Evolutionary conservation across 495 filamentous ascomycete species (phyloP), one percentile per base, ranked within the genome.

Genomic region (Penicillium verhagenii): DNA sequence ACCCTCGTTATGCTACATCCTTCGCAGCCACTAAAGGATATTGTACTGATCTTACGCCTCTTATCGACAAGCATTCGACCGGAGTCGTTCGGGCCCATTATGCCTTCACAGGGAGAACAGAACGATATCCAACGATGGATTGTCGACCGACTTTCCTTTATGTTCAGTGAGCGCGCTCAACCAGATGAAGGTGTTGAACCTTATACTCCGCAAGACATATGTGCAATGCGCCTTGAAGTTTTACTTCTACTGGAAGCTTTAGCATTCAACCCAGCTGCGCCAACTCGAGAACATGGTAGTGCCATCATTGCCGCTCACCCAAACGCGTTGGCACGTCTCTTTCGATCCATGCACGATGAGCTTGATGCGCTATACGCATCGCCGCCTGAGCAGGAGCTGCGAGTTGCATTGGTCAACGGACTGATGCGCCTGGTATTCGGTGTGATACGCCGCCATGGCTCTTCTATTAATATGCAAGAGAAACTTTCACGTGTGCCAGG

Each of bases 321-420:
- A 4, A 75, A 67, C 21, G 82, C 72, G 13, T 69, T 90, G 18
- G 81, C 79, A 11, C 76, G 85, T 19, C 64, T 90, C 5, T 76
- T 88, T 50, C 74, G 79, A 16, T 78, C 83, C 43, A 82, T 90
- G 66, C 78, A 86, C 33, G 85, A 86, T 47, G 79, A 82, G 50
- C 57, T 90, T n/a, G 77, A 83, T 47, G 71, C 74, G 11, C 71
- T 87, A 6, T 89, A 90, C 63, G 72, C 77, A 10, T 76, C 73
- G 19, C 71, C 77, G 0, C 63, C 77, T 0, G 71, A 77, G 40
- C 67, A 67, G 11, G 62, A 69, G 11, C 46, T 75, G 19, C 76
- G 72, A 37, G 61, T 72, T n/a, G 51, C 68, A 0, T 62, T 84
- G 29, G 75, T 90, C 57, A 90, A 89, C 63, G 66, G 72, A 9